Conservation (phyloP, 305 asterid genomes). For the Fraxinus ornus region DNA sequence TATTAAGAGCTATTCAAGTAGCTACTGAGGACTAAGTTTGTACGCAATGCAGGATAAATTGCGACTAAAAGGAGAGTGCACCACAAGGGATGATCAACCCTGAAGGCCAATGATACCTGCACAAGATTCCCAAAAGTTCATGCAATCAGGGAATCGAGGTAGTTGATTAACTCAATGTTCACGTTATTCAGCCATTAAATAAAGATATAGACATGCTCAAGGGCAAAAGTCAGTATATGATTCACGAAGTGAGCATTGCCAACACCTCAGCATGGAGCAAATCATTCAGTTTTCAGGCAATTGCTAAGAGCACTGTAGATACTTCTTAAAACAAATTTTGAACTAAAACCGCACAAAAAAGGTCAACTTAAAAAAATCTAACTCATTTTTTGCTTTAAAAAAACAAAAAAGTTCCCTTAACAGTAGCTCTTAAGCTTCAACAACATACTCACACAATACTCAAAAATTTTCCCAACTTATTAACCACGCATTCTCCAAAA, state of each 20-base stretch:
- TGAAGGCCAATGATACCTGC: conserved; percentile 93
- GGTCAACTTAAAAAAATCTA: not conserved
- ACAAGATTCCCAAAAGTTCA: conserved; percentile 20
- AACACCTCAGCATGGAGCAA: not conserved
- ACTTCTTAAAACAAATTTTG: not conserved
- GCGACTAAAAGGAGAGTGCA: not conserved
- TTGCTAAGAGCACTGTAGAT: not conserved
- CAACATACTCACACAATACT: too few species aligned
- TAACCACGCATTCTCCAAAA: too few species aligned
- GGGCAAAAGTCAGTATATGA: not conserved
- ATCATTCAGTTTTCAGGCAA: not conserved
- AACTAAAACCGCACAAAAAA: not conserved
- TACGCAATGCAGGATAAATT: conserved; percentile 6
- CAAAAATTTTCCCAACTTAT: too few species aligned
- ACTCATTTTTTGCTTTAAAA: not conserved
- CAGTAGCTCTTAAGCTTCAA: not conserved
- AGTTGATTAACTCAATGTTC: not conserved
- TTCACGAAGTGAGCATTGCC: not conserved
- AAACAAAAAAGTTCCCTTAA: not conserved
- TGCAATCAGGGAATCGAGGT: not conserved
- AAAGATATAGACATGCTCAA: not conserved
- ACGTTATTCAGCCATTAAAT: not conserved
- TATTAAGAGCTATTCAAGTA: conserved; percentile 19
- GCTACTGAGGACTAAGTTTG: conserved; percentile 7
- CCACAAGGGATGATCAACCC: conserved; percentile 43